Evolutionary conservation across 768 basidiomycete species (phyloP).

Genomic region (Chalciporus piperatus): DNA sequence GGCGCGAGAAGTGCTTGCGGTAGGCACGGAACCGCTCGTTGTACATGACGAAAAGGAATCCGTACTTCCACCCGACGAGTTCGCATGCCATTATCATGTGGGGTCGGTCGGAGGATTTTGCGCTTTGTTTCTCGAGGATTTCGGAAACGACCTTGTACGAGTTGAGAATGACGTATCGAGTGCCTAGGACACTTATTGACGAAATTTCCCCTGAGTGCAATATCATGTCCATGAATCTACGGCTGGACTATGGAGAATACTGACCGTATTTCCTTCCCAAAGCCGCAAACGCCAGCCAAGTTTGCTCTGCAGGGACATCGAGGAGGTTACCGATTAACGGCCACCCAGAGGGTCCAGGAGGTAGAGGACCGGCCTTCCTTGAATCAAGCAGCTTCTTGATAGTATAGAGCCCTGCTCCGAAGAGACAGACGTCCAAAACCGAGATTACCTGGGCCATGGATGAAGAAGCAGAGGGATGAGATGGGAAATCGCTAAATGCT

Average conservation of each 20-base stretch:
- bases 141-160: conserved; percentile 42
- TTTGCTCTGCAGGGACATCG: conserved; percentile 48
- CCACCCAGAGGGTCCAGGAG: conserved; percentile 22
- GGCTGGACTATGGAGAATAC: conserved; percentile 5
- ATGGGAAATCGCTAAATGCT: too few species aligned
- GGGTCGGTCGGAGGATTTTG: conserved; percentile 44
- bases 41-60: conserved; percentile 6
- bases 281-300: conserved; percentile 51
- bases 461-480: not conserved
- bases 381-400: not conserved
- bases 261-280: conserved; percentile 54
- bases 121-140: conserved; percentile 51
- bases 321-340: conserved; percentile 53
- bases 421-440: conserved; percentile 7
- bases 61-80: conserved; percentile 14
- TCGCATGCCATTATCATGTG: conserved; percentile 17
- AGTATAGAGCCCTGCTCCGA: conserved; percentile 17
- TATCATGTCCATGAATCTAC: not conserved
- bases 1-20: conserved; percentile 11
- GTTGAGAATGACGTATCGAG: conserved; percentile 50
- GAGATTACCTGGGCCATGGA: conserved; percentile 1
- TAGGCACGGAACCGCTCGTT: conserved; percentile 9
- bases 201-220: conserved; percentile 22
- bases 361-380: conserved; percentile 2
- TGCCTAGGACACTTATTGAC: conserved; percentile 35